These are phyloP conservation scores for Entophlyctis helioformis DNA, from an alignment of 192 early-diverging fungal species.

Conservation along the genomic window DNA sequence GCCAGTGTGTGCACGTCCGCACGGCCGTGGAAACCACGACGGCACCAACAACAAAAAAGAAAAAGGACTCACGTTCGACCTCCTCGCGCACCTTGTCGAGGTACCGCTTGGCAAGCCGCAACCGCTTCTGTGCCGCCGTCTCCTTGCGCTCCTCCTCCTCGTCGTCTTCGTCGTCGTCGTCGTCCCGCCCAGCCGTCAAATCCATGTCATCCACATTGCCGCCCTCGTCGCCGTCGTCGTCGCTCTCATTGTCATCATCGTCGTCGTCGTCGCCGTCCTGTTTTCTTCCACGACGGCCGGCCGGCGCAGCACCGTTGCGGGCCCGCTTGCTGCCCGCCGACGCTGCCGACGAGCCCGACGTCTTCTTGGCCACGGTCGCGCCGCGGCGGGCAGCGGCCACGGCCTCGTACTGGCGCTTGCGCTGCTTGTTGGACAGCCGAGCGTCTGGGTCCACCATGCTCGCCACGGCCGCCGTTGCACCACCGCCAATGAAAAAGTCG, in stretches of 20 bases:
- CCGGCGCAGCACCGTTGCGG: too few species aligned
- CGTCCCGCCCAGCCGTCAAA: constrained; percentile 10
- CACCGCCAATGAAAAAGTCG: constrained; percentile 12
- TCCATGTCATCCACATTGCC: constrained; percentile 19
- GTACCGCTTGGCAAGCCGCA: constrained; percentile 89
- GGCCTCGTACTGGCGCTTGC: constrained; percentile 7
- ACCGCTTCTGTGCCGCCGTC: constrained; percentile 83
- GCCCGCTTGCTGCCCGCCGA: background rate
- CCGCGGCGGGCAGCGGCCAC: too few species aligned
- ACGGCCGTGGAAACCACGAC: too few species aligned
- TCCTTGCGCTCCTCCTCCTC: constrained; percentile 60
- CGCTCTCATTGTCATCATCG: constrained; percentile 4
- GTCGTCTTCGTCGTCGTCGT: constrained; percentile 37
- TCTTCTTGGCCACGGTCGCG: too few species aligned
- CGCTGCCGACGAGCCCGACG: too few species aligned
- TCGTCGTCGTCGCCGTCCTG: constrained; percentile 1
- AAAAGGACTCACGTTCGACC: constrained; percentile 21
- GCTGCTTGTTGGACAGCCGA: constrained; percentile 7
- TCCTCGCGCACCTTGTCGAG: constrained; percentile 63
- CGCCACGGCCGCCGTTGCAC: too few species aligned
- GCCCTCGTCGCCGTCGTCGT: constrained; percentile 6
- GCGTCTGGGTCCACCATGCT: constrained; percentile 12
- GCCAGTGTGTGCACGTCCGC: too few species aligned
- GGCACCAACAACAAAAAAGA: constrained; percentile 1
- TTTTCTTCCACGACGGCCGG: constrained; percentile 1